A percentile compares a stretch with the other conserved stretches of the same genome.
Evolutionary conservation across 495 filamentous ascomycete genomes (phyloP).

Genomic region (Penicillium pulvis): DNA sequence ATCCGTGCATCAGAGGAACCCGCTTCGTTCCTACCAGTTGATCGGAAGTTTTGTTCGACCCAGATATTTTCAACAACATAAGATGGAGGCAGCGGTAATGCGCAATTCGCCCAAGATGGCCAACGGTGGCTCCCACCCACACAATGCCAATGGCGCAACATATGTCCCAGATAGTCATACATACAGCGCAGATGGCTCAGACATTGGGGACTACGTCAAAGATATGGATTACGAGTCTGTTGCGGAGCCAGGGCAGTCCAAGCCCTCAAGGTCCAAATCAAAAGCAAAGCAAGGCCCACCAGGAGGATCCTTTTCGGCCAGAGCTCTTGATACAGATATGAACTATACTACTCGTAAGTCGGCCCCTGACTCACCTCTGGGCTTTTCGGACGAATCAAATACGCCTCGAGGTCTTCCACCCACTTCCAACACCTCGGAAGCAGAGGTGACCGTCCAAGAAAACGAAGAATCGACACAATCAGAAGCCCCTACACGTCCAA

Average conservation of each 20-base stretch:
- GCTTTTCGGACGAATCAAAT: slow-evolving; percentile 20
- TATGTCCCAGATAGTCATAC: not conserved
- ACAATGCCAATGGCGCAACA: slow-evolving; percentile 13
- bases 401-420: slow-evolving; percentile 26
- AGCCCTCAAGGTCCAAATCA: slow-evolving; percentile 7
- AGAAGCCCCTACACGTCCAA: slow-evolving; percentile 4
- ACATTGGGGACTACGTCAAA: slow-evolving; percentile 10
- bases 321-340: slow-evolving; percentile 17
- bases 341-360: slow-evolving; percentile 28
- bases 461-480: slow-evolving; percentile 12
- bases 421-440: slow-evolving; percentile 9
- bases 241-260: slow-evolving; percentile 2
- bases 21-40: slow-evolving; percentile 1
- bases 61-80: not conserved
- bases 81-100: slow-evolving; percentile 24
- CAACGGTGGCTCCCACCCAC: slow-evolving; percentile 17
- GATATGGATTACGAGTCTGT: slow-evolving; percentile 6
- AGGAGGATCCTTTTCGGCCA: slow-evolving; percentile 23
- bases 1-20: slow-evolving; percentile 2
- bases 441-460: slow-evolving; percentile 6
- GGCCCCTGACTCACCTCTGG: slow-evolving; percentile 6
- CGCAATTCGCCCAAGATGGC: slow-evolving; percentile 27
- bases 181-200: not conserved
- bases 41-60: not conserved
- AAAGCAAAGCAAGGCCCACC: slow-evolving; percentile 7